Evolutionary conservation across 495 filamentous ascomycete genomes (phyloP).

Genomic region (Lichenothelia convexa): DNA sequence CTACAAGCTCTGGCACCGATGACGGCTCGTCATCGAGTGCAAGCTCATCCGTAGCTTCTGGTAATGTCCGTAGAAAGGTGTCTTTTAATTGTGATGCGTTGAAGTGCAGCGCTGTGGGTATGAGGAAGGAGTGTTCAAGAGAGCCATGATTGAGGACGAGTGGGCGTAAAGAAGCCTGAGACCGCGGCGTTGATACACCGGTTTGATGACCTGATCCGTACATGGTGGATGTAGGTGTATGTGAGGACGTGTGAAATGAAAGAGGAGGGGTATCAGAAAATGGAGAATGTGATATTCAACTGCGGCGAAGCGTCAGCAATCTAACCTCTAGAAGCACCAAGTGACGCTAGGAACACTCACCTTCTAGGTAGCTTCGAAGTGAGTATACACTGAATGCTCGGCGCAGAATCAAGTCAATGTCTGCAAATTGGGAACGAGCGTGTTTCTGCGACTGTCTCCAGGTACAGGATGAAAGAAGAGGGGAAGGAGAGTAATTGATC

Average conservation of each 20-base stretch:
- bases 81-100: constrained; percentile 86
- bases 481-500: no score
- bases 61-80: constrained; percentile 63
- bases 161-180: constrained; percentile 69
- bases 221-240: constrained; percentile 56
- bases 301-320: background rate
- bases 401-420: no score
- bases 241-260: background rate
- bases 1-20: constrained; percentile 74
- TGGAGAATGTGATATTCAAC: background rate
- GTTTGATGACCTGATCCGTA: constrained; percentile 83
- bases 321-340: background rate
- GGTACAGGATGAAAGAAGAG: no score
- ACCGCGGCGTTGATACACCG: constrained; percentile 86
- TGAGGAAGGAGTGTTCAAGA: constrained; percentile 84
- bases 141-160: constrained; percentile 80
- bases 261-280: background rate
- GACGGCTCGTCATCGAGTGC: constrained; percentile 96
- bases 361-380: no score
- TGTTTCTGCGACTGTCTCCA: no score
- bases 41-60: constrained; percentile 83
- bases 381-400: no score
- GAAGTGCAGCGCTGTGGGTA: constrained; percentile 88
- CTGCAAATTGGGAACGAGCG: no score
- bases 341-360: no score